phyloP scores from a whole-genome alignment of 2,329 filamentous ascomycete species.

The Dichotomopilus funicola region DNA sequence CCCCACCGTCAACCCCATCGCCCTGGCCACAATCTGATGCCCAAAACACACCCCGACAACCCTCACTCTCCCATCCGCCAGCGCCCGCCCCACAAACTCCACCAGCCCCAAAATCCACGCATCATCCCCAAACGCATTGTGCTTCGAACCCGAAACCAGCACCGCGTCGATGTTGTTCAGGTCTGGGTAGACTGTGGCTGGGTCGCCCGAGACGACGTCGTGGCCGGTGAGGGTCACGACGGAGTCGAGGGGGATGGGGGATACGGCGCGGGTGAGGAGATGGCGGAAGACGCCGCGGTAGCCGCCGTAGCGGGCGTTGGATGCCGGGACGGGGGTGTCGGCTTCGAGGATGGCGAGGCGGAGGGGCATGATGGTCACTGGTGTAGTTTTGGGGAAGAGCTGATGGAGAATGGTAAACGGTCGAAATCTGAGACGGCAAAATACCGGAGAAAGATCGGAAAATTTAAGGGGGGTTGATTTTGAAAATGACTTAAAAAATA shows the following conservation, averaged over 20 bases:
- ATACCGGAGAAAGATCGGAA: no score
- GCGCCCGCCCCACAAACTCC: constrained; percentile 51
- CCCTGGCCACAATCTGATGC: constrained; percentile 75
- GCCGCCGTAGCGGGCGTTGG: constrained; percentile 56
- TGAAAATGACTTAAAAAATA: no score
- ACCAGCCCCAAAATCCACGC: constrained; percentile 73
- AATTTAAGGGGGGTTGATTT: no score
- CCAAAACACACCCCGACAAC: constrained; percentile 83
- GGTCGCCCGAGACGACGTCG: constrained; percentile 59
- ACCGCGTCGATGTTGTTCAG: constrained; percentile 74
- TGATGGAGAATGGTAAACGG: no score
- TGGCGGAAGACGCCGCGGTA: constrained; percentile 67
- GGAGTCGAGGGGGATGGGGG: constrained; percentile 37
- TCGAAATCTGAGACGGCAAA: no score
- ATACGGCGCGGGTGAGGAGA: constrained; percentile 49
- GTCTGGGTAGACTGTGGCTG: constrained; percentile 56
- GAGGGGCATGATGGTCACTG: constrained; percentile 37
- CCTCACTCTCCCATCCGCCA: constrained; percentile 55
- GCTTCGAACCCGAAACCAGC: constrained; percentile 69
- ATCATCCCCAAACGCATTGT: constrained; percentile 66
- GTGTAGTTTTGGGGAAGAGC: no score
- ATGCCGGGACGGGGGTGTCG: constrained; percentile 65
- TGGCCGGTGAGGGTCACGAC: constrained; percentile 56
- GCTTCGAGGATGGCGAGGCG: constrained; percentile 84
- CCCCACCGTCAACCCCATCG: constrained; percentile 61